Evolutionary conservation across 2,329 filamentous ascomycete species (phyloP).

Genomic region (Ophiocordyceps robertsii): DNA sequence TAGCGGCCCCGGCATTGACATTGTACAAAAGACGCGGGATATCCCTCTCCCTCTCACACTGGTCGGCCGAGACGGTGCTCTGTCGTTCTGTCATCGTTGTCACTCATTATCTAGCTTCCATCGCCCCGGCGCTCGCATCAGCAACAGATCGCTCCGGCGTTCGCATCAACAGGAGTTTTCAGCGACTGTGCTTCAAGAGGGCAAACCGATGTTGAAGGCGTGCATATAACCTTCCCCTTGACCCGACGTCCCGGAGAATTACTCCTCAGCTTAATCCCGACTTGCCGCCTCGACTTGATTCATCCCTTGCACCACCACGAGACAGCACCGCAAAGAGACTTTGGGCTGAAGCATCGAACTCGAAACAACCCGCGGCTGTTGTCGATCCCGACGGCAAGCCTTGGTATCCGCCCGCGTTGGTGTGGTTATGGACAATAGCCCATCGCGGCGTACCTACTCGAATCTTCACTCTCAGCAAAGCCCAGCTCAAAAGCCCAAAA

Average conservation of each 20-base stretch:
- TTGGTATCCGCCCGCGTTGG: conserved; percentile 1
- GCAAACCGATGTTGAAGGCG: too few species aligned
- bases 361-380: not conserved
- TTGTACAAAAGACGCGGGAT: conserved; percentile 15
- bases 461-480: conserved; percentile 12
- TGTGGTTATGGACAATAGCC: conserved; percentile 28
- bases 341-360: too few species aligned
- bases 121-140: too few species aligned
- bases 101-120: not conserved
- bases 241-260: too few species aligned
- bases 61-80: not conserved
- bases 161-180: not conserved
- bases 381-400: conserved; percentile 5
- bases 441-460: conserved; percentile 15
- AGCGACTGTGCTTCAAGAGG: not conserved
- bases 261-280: too few species aligned
- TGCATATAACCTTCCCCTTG: too few species aligned
- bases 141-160: not conserved
- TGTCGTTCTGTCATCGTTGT: not conserved
- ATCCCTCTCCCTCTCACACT: conserved; percentile 3
- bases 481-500: conserved; percentile 20
- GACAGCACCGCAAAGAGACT: too few species aligned
- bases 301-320: too few species aligned
- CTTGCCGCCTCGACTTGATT: too few species aligned
- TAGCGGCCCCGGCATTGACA: conserved; percentile 13